Conservation (phyloP, 208 protist genomes). For the Leishmania guyanensis region DNA sequence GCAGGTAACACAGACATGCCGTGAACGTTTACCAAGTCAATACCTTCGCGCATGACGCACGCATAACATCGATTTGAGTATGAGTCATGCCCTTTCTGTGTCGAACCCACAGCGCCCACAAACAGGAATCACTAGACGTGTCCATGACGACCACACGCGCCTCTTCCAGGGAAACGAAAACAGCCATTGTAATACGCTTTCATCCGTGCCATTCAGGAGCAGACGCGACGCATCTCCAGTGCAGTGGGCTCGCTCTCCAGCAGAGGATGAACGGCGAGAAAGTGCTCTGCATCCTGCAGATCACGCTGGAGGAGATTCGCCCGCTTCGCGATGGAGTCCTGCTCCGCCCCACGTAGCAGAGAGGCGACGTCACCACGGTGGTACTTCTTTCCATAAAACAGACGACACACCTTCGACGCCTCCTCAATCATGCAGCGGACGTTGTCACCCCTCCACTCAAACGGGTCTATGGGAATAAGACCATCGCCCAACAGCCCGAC, state of each 20-base stretch:
- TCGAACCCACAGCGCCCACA: background rate
- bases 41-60: background rate
- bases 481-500: constrained; percentile 69
- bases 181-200: background rate
- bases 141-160: background rate
- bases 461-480: constrained; percentile 79
- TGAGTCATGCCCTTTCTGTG: background rate
- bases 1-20: background rate
- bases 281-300: constrained; percentile 74
- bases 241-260: constrained; percentile 39
- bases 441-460: constrained; percentile 85
- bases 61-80: background rate
- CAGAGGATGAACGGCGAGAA: constrained; percentile 49
- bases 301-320: constrained; percentile 67
- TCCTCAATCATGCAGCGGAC: constrained; percentile 71
- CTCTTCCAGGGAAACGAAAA: background rate
- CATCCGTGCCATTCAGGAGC: constrained; percentile 1
- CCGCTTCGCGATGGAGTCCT: constrained; percentile 73
- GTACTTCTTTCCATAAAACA: constrained; percentile 85
- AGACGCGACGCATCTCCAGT: constrained; percentile 9
- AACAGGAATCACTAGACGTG: background rate
- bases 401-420: constrained; percentile 65
- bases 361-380: constrained; percentile 73
- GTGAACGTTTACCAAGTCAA: background rate
- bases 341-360: constrained; percentile 64